These are phyloP conservation scores for Basipetospora chlamydospora DNA, from an alignment of 2,329 filamentous ascomycete species.

Conservation along the genomic window DNA sequence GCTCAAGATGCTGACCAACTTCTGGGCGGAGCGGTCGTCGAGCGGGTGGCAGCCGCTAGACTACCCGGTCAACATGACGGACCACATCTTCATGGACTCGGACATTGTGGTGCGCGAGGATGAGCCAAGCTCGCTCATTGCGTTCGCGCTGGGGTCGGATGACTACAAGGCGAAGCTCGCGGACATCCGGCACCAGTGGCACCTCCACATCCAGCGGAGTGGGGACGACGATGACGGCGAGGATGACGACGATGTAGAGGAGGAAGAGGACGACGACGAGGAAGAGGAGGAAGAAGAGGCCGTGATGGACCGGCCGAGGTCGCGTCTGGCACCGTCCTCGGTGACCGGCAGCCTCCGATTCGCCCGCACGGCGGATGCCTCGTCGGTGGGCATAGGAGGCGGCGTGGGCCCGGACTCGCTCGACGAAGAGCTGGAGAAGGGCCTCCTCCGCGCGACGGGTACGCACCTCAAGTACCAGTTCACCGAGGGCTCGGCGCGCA, in stretches of 20 bases:
- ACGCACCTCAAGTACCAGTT: constrained; percentile 96
- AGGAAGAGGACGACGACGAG: too few species aligned
- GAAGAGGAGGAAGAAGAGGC: too few species aligned
- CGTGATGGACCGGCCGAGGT: too few species aligned
- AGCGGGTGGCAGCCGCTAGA: constrained; percentile 88
- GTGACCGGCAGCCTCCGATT: neutral
- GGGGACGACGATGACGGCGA: constrained; percentile 2
- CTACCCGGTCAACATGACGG: constrained; percentile 73
- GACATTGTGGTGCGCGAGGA: constrained; percentile 96
- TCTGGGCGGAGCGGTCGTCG: constrained; percentile 95
- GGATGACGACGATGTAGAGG: neutral
- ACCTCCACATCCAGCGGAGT: constrained; percentile 8
- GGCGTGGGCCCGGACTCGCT: too few species aligned
- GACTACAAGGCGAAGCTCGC: constrained; percentile 75
- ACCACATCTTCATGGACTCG: constrained; percentile 94
- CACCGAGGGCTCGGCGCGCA: constrained; percentile 79
- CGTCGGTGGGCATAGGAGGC: constrained; percentile 6
- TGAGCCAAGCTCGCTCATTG: constrained; percentile 90
- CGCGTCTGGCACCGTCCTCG: constrained; percentile 1
- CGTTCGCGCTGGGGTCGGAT: constrained; percentile 74
- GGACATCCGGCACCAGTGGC: constrained; percentile 30
- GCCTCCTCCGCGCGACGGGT: constrained; percentile 68
- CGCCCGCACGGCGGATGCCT: neutral
- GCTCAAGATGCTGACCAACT: constrained; percentile 91
- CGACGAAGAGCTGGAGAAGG: constrained; percentile 70